These are phyloP conservation scores for Pholiota microspora DNA, from an alignment of 768 basidiomycete species.

Conservation along the genomic window DNA sequence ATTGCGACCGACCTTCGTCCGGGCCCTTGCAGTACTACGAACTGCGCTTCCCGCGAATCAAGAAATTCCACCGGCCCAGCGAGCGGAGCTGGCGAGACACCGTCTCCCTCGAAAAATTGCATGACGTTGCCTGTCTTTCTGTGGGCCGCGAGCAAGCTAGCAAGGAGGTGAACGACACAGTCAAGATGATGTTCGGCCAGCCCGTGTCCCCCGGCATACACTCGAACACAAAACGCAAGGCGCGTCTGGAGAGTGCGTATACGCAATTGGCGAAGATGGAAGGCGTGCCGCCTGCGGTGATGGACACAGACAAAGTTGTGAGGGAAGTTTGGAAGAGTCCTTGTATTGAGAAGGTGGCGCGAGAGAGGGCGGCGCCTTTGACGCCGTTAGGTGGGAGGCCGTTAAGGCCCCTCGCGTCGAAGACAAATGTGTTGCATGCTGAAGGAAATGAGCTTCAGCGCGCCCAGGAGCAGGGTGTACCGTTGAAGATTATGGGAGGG, in stretches of 20 bases:
- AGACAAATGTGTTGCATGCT: conserved; percentile 6
- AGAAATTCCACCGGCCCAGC: conserved; percentile 57
- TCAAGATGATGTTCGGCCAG: conserved; percentile 34
- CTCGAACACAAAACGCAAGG: conserved; percentile 6
- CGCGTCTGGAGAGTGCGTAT: neutral
- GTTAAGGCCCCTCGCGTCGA: conserved; percentile 2
- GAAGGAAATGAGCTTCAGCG: neutral
- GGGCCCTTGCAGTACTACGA: conserved; percentile 62
- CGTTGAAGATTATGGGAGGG: neutral
- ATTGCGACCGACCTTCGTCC: neutral
- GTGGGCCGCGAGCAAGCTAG: conserved; percentile 50
- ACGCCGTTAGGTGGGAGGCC: neutral
- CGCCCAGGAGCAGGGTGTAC: too few relatives aligned
- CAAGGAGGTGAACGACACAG: conserved; percentile 50
- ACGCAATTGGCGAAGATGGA: neutral
- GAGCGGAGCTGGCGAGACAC: conserved; percentile 70
- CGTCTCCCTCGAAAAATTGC: conserved; percentile 45
- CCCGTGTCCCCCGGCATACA: conserved; percentile 36
- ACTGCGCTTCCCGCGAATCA: conserved; percentile 78
- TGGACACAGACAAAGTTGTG: neutral
- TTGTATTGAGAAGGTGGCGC: neutral
- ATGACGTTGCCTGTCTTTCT: conserved; percentile 51
- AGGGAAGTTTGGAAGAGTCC: conserved; percentile 11
- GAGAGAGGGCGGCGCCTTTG: neutral
- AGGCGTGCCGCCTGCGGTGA: neutral